These are phyloP conservation scores for Striga asiatica DNA, from an alignment of 257 asterid genomes.

Conservation along the genomic window DNA sequence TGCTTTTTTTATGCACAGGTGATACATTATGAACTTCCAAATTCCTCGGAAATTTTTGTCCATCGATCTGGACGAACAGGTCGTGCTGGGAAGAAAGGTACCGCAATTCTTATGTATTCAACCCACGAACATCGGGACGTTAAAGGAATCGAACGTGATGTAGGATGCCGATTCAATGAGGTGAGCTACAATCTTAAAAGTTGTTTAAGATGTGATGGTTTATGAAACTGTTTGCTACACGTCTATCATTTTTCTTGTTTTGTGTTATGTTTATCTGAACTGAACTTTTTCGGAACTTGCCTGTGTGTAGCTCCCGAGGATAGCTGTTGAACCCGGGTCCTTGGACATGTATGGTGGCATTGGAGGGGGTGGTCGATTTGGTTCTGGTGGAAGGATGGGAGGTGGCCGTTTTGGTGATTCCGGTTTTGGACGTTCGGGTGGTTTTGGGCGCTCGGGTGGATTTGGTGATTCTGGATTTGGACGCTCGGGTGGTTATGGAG, in stretches of 20 bases:
- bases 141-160: constrained; percentile 75
- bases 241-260: too few species aligned
- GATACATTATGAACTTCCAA: constrained; percentile 87
- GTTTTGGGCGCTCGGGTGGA: constrained; percentile 52
- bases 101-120: constrained; percentile 72
- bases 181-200: constrained; percentile 27
- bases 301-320: constrained; percentile 49
- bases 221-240: too few species aligned
- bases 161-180: constrained; percentile 72
- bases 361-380: constrained; percentile 35
- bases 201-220: constrained; percentile 5
- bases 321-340: constrained; percentile 51
- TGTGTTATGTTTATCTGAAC: constrained; percentile 9
- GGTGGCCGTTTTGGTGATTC: constrained; percentile 52
- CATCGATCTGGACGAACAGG: constrained; percentile 99
- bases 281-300: constrained; percentile 2
- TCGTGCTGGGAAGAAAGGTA: constrained; percentile 98
- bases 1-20: constrained; percentile 44
- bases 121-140: constrained; percentile 55
- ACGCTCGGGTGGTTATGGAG: constrained; percentile 21
- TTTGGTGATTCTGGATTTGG: constrained; percentile 33
- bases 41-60: constrained; percentile 72
- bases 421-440: too few species aligned
- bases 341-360: constrained; percentile 37
- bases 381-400: constrained; percentile 25